Percentiles rank a stretch among this genome's conserved stretches.
phyloP scores from a whole-genome alignment of 345 rosid genomes.

The Salix suchowensis region DNA sequence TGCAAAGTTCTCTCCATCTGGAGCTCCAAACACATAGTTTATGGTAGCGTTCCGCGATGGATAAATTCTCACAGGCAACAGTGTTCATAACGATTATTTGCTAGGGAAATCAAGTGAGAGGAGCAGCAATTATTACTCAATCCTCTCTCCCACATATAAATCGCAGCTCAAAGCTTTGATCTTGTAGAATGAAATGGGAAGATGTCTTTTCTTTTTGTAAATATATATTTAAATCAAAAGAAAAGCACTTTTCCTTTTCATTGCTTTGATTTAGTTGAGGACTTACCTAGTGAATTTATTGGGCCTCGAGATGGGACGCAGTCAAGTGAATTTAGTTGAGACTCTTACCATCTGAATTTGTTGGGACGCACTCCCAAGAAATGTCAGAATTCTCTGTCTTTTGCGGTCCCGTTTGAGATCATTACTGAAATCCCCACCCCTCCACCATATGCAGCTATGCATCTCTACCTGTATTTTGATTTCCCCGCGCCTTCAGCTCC shows the following conservation, averaged over 20 bases:
- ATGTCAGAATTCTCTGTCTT: no score
- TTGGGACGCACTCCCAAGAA: no score
- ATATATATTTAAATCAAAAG: background rate
- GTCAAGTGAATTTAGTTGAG: no score
- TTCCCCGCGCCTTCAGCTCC: no score
- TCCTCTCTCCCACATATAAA: background rate
- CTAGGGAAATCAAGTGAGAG: background rate
- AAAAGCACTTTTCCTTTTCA: background rate
- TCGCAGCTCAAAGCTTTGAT: background rate
- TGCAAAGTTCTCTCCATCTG: constrained; percentile 45
- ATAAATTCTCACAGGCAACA: background rate
- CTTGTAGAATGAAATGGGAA: constrained; percentile 8
- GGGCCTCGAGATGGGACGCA: no score
- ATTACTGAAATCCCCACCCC: no score
- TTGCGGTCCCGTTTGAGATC: no score
- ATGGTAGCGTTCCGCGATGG: background rate
- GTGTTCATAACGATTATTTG: background rate
- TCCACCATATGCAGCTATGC: no score
- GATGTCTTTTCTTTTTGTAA: background rate
- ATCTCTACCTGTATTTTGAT: no score
- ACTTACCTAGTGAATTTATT: no score
- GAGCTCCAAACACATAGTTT: constrained; percentile 18
- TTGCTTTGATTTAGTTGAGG: background rate
- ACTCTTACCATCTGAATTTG: no score
- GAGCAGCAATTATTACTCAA: background rate